Conservation (phyloP, 352 stramenopile genomes). For the Globisporangium paddicum region DNA sequence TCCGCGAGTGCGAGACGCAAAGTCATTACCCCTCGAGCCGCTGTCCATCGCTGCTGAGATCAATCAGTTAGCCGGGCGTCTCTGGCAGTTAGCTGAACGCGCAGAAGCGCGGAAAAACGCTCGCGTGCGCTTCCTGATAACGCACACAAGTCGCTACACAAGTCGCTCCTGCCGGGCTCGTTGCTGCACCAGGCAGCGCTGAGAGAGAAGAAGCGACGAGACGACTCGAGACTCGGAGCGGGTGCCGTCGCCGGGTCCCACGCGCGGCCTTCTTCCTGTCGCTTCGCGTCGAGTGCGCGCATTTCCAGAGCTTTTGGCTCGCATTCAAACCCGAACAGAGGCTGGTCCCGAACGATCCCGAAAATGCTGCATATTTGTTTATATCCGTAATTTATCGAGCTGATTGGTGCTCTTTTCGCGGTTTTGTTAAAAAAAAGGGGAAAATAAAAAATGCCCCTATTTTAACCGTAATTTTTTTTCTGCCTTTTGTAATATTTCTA, state of each 20-base stretch:
- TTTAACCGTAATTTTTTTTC: no score
- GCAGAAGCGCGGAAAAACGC: conserved; percentile 1
- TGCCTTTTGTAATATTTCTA: no score
- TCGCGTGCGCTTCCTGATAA: not conserved
- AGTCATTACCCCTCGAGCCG: not conserved
- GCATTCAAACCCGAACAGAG: not conserved
- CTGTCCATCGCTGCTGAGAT: not conserved
- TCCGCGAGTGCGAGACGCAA: not conserved
- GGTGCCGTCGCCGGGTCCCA: not conserved
- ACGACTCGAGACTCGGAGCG: not conserved
- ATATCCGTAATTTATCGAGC: no score
- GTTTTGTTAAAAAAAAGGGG: no score
- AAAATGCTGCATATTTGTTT: no score
- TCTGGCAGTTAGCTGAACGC: not conserved
- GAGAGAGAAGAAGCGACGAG: not conserved
- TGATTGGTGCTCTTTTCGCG: no score
- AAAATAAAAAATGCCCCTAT: no score
- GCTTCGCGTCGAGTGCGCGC: not conserved
- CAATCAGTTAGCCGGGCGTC: not conserved
- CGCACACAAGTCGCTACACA: not conserved
- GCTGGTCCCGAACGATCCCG: not conserved
- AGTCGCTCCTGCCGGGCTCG: no score
- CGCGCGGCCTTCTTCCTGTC: not conserved
- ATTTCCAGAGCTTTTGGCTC: not conserved
- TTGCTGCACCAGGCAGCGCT: not conserved